Evolutionary conservation across 2,329 filamentous ascomycete species (phyloP), one percentile per base, ranked within the genome.

Genomic region (Fusarium xylarioides): DNA sequence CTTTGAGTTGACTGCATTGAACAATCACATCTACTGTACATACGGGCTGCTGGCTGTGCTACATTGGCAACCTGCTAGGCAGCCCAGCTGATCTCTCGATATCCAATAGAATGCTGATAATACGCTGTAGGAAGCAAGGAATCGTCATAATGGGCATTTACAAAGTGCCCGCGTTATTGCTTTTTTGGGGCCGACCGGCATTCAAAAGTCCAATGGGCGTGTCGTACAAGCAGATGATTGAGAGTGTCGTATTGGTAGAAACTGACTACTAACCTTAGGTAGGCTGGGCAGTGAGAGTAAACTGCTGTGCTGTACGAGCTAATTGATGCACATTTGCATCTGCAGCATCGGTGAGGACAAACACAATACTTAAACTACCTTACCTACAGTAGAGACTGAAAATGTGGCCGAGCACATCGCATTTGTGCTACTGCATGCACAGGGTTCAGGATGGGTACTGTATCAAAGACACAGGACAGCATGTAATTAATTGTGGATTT

Each of bases 141-240:
- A 50, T 71, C 70, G 70, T 74, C 70, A 74, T 74, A 56, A 57
- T 68, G 57, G 42, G 50, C 50, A 71, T 73, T 53, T 55, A 44
- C 65, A 69, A 73, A 73, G 60, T 59, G 40, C 38, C 46, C 56
- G 43, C 42, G 56, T 19, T 53, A 52, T 73, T 72, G 65, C 70
- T 63, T 71, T 70, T 71, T 71, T 43, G 56, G 68, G 67, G 57
- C 62, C 40, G 30, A 49, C 35, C 54, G 54, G 56, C 63, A 68
- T 71, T 52, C 62, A 60, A 55, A 66, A 70, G 66, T 49, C 52
- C 67, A 70, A 70, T 70, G 61, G 66, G 66, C 59, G 66, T 68
- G 57, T 65, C 30, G 40, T 54, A 70, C 60, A 69, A 50, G 30
- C 32, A 50, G 35, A 37, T 42, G 57, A 57, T 58, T 67, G 58